Base-by-base conservation (phyloP, 352 stramenopile species). In the Globisporangium solare region DNA sequence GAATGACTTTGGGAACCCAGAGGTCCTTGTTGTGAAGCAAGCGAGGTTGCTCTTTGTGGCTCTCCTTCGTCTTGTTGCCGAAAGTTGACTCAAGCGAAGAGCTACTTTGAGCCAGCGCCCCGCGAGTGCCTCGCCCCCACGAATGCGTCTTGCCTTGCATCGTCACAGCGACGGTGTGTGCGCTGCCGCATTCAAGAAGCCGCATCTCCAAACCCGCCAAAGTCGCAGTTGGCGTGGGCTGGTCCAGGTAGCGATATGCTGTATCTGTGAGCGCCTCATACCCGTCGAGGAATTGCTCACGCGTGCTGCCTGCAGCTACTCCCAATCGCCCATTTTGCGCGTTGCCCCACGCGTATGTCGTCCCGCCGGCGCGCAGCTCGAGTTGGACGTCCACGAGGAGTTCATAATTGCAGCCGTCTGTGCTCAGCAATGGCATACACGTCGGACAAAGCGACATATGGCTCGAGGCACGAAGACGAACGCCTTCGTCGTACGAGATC, bases 241-340 rank as follows among this genome's bases (percentile, higher is more conserved):
- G 51, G 3, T 68, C 67, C 17, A 85, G 64, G 43, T 75, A 89
- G 12, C 71, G 74, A 56, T 91, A 91, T 20, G 68, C 58, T 3
- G 69, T 71, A 43, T 89, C 79, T 1, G 81, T 91, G n/a, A 86
- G 62, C 45, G 79, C 76, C 37, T 91, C 81, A 47, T 89, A 89
- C 1, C 81, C 81, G 32, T 91, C 76, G 1, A 70, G 63, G 31
- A 86, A 79, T n/a, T 68, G 50, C 11, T 57, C 51, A 13, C 43
- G 42, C 53, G 42, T 37, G 21, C 21, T 47, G 24, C 24, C 24
- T 51, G 4, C 56, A 20, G 78, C 78, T 11, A 89, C 37, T 0
- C 81, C 81, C 0, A 91, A 56, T 0, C 81, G 71, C 2, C 81
- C 81, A 21, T 83, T 82, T 20, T 86, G 63, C 18, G 66, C 76